Evolutionary conservation across 306 rosid species (phyloP).

Genomic region (Corylus avellana): DNA sequence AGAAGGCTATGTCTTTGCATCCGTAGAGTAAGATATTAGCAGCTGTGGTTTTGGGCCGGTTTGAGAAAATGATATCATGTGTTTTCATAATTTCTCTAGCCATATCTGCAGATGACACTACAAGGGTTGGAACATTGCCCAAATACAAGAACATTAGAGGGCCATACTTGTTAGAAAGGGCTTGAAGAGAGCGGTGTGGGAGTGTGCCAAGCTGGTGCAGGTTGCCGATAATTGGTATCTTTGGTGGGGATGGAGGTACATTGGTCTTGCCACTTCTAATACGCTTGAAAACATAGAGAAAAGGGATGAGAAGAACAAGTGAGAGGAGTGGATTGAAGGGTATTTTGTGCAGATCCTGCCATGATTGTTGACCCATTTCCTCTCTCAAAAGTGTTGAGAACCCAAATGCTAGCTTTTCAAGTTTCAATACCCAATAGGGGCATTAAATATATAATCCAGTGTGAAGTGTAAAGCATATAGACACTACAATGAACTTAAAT

Average conservation of each 20-base stretch:
- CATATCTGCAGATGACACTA: constrained; percentile 37
- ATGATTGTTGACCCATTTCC: not conserved
- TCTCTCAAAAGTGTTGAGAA: not conserved
- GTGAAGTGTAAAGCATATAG: too few relatives aligned
- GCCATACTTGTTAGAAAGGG: constrained; percentile 1
- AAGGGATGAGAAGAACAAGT: not conserved
- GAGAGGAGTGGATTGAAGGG: not conserved
- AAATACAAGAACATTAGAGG: constrained; percentile 15
- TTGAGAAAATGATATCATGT: constrained; percentile 27
- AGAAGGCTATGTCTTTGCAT: constrained; percentile 13
- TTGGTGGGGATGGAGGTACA: constrained; percentile 24
- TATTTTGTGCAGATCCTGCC: not conserved
- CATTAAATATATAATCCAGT: too few relatives aligned
- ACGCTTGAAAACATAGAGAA: not conserved
- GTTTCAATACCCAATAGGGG: too few relatives aligned
- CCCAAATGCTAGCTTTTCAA: not conserved
- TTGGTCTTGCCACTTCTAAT: not conserved
- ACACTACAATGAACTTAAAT: too few relatives aligned
- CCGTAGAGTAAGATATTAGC: constrained; percentile 10
- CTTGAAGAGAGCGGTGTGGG: constrained; percentile 26
- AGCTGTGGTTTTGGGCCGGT: constrained; percentile 23
- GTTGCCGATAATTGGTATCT: constrained; percentile 16
- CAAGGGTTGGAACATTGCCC: constrained; percentile 15
- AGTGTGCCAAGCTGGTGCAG: constrained; percentile 30
- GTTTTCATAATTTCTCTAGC: constrained; percentile 27